These are phyloP conservation scores for Suhomyces sp. DNA, from an alignment of 805 yeast genomes.

Conservation along the genomic window DNA sequence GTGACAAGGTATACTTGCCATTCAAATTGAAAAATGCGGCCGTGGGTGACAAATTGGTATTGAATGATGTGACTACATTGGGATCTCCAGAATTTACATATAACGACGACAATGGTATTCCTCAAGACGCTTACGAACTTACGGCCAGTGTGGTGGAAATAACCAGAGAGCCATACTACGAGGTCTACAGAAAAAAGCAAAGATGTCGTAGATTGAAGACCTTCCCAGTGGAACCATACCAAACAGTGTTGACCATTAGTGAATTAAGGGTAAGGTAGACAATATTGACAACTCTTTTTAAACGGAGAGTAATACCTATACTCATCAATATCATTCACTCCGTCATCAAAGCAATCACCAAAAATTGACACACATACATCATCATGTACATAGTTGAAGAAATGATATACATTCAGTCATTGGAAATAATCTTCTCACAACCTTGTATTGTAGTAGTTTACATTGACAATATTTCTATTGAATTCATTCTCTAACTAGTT, in stretches of 20 bases:
- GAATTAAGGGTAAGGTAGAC: constrained; percentile 59
- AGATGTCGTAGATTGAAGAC: constrained; percentile 79
- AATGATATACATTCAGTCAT: too few relatives aligned
- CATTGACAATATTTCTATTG: too few relatives aligned
- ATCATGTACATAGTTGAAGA: too few relatives aligned
- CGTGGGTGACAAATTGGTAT: constrained; percentile 77
- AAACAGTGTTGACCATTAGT: constrained; percentile 74
- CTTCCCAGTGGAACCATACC: constrained; percentile 69
- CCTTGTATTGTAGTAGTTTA: too few relatives aligned
- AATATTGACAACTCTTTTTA: too few relatives aligned
- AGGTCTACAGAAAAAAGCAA: constrained; percentile 55
- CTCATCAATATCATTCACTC: too few relatives aligned
- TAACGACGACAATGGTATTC: constrained; percentile 37
- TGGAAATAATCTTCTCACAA: too few relatives aligned
- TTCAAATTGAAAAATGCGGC: constrained; percentile 71
- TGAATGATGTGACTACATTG: constrained; percentile 73
- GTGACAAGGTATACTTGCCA: constrained; percentile 81
- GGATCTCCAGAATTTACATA: constrained; percentile 84
- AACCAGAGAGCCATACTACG: constrained; percentile 74
- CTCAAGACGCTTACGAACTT: constrained; percentile 57
- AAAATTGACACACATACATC: too few relatives aligned
- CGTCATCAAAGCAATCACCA: too few relatives aligned
- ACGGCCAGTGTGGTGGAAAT: constrained; percentile 84
- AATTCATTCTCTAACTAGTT: too few relatives aligned
- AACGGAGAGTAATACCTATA: too few relatives aligned